Base-by-base conservation (phyloP, 164 flowering plant species). In the Magnolia kwangsiensis region DNA sequence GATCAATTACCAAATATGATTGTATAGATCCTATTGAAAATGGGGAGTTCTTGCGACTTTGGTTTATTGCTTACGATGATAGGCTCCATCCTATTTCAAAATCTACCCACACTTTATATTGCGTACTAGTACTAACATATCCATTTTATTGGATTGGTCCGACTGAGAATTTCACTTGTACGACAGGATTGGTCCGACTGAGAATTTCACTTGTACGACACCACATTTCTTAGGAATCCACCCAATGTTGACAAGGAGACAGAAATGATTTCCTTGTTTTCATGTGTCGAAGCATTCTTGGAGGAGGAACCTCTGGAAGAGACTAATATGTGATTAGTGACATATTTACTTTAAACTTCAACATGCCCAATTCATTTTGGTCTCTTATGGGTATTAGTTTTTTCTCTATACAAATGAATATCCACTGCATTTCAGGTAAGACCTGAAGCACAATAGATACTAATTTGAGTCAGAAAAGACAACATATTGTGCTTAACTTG, bases 301-400 rank as follows among this genome's bases (percentile, higher is more conserved):
- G 90, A 88, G 79, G 97, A 93, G 85, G 98, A 95, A 81, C 98
- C 98, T 72, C 82, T 95, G 9, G 96, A 98, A 23, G 97, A 94
- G 58, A 93, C 93, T 84, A 98, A 95, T 74, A 95, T 93, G 98
- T 95, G 98, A 98, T 75, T 45, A 66, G 71, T 59, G 45, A 3
- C 24, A 29, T 31, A 2, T 31, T 31, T 31, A 31, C 37, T 31
- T 31, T 31, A 31, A 31, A 31, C 37, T 31, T 31, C 37, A 31
- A 3, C 1, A 2, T 31, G 37, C 37, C 37, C 37, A 31, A 37
- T 37, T 37, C 45, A 37, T 37, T 37, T 37, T 37, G 45, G 45
- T 37, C 45, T 3, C 45, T 37, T 37, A 37, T 37, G 45, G 45
- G 45, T 37, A 37, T 37, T 37, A 6, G 6, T 37, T 37, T 37